A percentile compares a stretch with the other conserved stretches of the same genome.
Conservation (phyloP, 305 asterid species). For the Petunia hybrid region DNA sequence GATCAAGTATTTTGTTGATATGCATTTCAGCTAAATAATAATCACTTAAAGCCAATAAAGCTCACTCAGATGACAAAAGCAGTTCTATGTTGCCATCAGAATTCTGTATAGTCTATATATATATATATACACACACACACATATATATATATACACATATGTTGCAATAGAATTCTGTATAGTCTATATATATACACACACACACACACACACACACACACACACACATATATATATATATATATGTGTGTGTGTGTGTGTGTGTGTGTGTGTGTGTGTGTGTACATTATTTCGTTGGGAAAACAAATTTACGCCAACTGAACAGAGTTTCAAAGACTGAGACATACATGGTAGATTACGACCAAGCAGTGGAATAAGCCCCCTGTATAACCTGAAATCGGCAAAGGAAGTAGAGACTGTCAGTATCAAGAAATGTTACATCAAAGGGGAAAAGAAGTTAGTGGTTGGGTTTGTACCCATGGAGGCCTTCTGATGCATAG, state of each 20-base stretch:
- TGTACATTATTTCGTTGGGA: neutral
- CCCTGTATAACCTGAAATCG: conserved; percentile 52
- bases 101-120: no score
- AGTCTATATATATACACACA: no score
- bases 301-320: neutral
- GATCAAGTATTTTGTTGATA: neutral
- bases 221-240: no score
- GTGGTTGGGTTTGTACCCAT: conserved; percentile 43
- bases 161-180: no score
- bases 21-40: neutral
- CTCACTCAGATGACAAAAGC: neutral
- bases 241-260: no score
- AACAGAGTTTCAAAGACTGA: conserved; percentile 29
- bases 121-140: no score
- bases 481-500: conserved; percentile 49
- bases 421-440: conserved; percentile 17
- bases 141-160: no score
- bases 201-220: no score
- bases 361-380: conserved; percentile 57
- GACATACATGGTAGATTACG: conserved; percentile 55
- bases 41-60: neutral
- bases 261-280: no score
- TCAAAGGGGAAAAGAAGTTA: neutral
- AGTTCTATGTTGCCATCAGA: neutral
- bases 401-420: conserved; percentile 20